Percentiles rank a stretch among this genome's conserved stretches.
These are phyloP conservation scores for Sporothrix schenckii DNA, from an alignment of 2,329 filamentous ascomycete genomes.

Conservation along the genomic window DNA sequence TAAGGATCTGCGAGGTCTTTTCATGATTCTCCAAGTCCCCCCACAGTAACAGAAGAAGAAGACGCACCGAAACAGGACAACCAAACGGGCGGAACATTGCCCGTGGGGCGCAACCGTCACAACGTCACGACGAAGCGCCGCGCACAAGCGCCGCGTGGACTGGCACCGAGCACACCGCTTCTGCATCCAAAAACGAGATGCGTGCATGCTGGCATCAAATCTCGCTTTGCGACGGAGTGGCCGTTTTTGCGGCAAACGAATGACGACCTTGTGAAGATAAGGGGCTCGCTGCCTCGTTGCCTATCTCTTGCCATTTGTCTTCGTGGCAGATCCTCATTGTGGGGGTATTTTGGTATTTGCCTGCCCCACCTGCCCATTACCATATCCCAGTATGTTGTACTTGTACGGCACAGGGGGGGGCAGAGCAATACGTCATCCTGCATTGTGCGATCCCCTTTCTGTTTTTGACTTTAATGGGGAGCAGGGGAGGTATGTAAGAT, in stretches of 20 bases:
- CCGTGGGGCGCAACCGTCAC: background rate
- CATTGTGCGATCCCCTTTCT: background rate
- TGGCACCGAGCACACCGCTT: background rate
- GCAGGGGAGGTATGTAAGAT: background rate
- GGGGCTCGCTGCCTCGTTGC: background rate
- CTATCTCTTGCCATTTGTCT: too few species aligned
- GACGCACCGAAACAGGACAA: background rate
- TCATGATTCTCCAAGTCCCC: too few species aligned
- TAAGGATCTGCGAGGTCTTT: background rate
- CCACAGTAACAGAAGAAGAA: background rate
- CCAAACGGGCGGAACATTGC: background rate
- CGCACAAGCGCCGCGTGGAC: background rate
- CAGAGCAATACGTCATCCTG: slow-evolving; percentile 21
- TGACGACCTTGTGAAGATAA: background rate
- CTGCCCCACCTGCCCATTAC: too few species aligned
- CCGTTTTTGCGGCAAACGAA: too few species aligned
- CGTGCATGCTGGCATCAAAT: background rate
- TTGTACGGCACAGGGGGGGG: background rate
- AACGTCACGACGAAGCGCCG: background rate
- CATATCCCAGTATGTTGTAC: background rate
- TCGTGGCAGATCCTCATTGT: background rate
- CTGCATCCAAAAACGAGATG: background rate
- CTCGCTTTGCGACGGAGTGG: too few species aligned
- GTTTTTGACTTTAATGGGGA: slow-evolving; percentile 11
- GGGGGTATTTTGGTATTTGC: background rate